A percentile compares a stretch with the other conserved stretches of the same genome.
phyloP scores from a whole-genome alignment of 2,329 filamentous ascomycete species.

The Fusarium sp. region DNA sequence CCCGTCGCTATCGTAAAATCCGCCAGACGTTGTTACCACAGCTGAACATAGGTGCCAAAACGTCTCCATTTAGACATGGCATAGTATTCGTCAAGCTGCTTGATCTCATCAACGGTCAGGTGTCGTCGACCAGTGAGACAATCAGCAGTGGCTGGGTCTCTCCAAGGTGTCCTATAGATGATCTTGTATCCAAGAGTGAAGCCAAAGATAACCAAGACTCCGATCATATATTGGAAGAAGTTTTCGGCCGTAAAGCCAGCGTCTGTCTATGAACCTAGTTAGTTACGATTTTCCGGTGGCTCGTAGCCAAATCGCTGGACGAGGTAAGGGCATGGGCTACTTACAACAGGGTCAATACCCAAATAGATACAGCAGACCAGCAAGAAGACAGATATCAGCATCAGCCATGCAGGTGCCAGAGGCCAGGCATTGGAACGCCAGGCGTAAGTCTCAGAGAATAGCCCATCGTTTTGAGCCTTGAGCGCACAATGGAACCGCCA shows the following conservation, averaged over 20 bases:
- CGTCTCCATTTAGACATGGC: constrained; percentile 31
- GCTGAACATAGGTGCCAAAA: constrained; percentile 35
- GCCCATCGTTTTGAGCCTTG: constrained; percentile 25
- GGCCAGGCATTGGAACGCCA: constrained; percentile 27
- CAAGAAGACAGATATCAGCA: constrained; percentile 20
- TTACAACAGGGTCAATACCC: constrained; percentile 19
- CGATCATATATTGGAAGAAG: constrained; percentile 36
- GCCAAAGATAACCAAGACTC: constrained; percentile 33
- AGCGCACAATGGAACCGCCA: constrained; percentile 30
- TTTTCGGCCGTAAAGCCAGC: constrained; percentile 29
- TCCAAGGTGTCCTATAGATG: constrained; percentile 33
- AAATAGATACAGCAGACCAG: constrained; percentile 23
- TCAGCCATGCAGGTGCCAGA: constrained; percentile 18
- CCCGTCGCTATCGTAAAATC: background rate
- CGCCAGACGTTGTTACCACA: constrained; percentile 23
- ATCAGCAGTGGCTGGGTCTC: constrained; percentile 33
- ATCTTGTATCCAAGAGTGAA: constrained; percentile 38
- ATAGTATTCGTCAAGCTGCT: constrained; percentile 35
- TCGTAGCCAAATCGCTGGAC: background rate
- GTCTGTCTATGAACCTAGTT: background rate
- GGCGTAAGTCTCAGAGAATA: constrained; percentile 26
- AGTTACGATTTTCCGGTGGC: background rate
- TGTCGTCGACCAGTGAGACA: constrained; percentile 28
- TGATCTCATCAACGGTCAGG: constrained; percentile 29
- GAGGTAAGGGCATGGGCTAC: background rate